Base-by-base conservation (phyloP, 139 green algal species). In the Volvox reticuliferus region DNA sequence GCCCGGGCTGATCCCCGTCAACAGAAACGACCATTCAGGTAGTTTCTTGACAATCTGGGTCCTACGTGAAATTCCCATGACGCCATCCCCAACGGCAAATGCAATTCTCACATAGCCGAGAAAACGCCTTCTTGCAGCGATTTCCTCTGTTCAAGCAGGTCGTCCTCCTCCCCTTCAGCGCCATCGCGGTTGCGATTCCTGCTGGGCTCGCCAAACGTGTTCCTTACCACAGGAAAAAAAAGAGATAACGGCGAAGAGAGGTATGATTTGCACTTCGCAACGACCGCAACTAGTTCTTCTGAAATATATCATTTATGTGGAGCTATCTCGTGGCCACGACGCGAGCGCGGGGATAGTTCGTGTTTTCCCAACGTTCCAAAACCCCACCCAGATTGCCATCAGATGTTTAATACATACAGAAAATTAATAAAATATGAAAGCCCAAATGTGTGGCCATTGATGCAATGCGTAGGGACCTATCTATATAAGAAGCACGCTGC, bases 131-230 rank as follows among this genome's bases (percentile, higher is more conserved):
- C 88, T 44, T 91, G 88, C 65, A 91, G 21, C 20, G 79, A 76
- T 30, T 87, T 87, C 22, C 85, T 91, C 37, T 88, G 78, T 28
- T 91, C 88, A 12, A 87, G 67, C 13, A 91, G 79, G 88, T 91
- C 88, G 73, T 90, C 86, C 55, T 90, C 86, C 12, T 90, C 86
- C n/a, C 73, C 73, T 14, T 36, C 18, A n/a, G 21, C 50, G 0
- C 33, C 22, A 24, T 90, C 67, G 37, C 69, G 85, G 19, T 32
- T 33, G 24, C 81, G 61, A 30, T 87, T 86, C 79, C 61, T 87
- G 61, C 36, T 16, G 26, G 1, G 28, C 65, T 73, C 65, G 65
- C 21, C 65, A 73, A 28, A 30, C 24, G 65, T 28, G 24, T 9
- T 73, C 12, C 24, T 24, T 12, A 73, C 24, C 2, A 24, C 24